A percentile compares a stretch with the other conserved stretches of the same genome.
phyloP scores from a whole-genome alignment of 805 yeast species.

The Ogataea minuta region DNA sequence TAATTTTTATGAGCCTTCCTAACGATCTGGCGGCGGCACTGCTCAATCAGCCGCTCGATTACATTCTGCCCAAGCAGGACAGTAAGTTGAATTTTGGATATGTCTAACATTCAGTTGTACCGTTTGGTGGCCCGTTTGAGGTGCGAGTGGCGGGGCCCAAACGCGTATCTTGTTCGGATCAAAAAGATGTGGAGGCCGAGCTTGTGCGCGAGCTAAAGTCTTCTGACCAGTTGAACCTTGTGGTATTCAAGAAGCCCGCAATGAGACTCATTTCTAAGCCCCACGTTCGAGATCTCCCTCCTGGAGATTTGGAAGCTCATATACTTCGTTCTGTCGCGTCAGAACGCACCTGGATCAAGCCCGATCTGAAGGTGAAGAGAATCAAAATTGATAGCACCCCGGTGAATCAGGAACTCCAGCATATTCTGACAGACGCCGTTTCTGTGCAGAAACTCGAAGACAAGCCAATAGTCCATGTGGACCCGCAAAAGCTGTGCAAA shows the following conservation, averaged over 20 bases:
- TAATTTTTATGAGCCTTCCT: slow-evolving; percentile 11
- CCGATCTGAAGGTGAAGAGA: slow-evolving; percentile 30
- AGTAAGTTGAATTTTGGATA: slow-evolving; percentile 26
- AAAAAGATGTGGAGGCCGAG: slow-evolving; percentile 27
- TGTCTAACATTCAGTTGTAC: slow-evolving; percentile 17
- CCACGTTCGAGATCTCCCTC: background rate
- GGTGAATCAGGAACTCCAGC: slow-evolving; percentile 5
- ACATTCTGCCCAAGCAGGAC: slow-evolving; percentile 40
- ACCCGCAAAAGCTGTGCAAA: slow-evolving; percentile 1
- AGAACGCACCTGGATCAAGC: slow-evolving; percentile 25
- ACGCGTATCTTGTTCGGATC: slow-evolving; percentile 4
- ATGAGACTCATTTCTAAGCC: slow-evolving; percentile 8
- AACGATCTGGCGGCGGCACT: slow-evolving; percentile 24
- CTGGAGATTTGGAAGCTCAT: slow-evolving; percentile 15
- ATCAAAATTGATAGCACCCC: slow-evolving; percentile 20
- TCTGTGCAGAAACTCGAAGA: background rate
- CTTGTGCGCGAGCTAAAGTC: slow-evolving; percentile 21
- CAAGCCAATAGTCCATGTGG: slow-evolving; percentile 1
- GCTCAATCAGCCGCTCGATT: slow-evolving; percentile 34
- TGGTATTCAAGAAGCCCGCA: slow-evolving; percentile 38
- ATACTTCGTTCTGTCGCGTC: slow-evolving; percentile 17
- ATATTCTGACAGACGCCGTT: background rate
- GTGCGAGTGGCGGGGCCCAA: slow-evolving; percentile 11
- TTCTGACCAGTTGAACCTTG: slow-evolving; percentile 20
- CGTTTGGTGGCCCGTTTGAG: slow-evolving; percentile 31